Base-by-base conservation (phyloP, 2,329 filamentous ascomycete genomes). In the Pezicula neosporulosa region DNA sequence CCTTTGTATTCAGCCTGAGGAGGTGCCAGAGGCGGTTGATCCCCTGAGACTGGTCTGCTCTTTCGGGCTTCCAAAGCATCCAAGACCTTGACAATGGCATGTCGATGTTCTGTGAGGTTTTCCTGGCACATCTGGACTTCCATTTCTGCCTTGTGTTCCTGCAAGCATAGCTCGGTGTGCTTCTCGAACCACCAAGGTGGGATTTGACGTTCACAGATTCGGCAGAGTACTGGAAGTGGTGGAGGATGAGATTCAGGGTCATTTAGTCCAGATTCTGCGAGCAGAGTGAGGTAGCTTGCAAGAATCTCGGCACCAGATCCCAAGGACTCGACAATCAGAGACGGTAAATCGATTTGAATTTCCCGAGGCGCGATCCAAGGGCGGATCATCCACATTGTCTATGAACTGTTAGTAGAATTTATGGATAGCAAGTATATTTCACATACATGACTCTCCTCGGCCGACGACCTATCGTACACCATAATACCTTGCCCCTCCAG, bases 351-450 rank as follows among this genome's bases (percentile, higher is more conserved):
- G 61, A 99, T 97, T 57, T 95, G 95, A 65, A 99, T 90, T 74
- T 97, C 92, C 59, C 91, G 83, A 6, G 93, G 89, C 38, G 87
- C 81, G 38, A 91, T 86, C 71, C 91, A 96, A 2, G 93, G 94
- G 58, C 94, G 89, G 60, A 99, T 83, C 91, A 99, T 99, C 94
- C 94, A 99, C 95, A 99, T 99, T 16, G 90, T 96, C 90, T 96
- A 62, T 49, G 58, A 53, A 44, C 44, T 54, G 59, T 70, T 52
- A 70, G 65, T 59, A 61, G 55, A 38, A 33, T 46, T 44, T 48
- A 39, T 35, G 28, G 41, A 36, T 16, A 6, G n/a, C 27, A 10
- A 48, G 10, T 4, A 45, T 39, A 45, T 39, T 47, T 51, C 50
- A 80, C 89, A 77, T 81, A 95, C 90, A 77, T 97, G 93, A 64